A percentile compares a stretch with the other conserved stretches of the same genome.
Evolutionary conservation across 805 yeast genomes (phyloP).

Genomic region (Wickerhamomyces xylosicus): DNA sequence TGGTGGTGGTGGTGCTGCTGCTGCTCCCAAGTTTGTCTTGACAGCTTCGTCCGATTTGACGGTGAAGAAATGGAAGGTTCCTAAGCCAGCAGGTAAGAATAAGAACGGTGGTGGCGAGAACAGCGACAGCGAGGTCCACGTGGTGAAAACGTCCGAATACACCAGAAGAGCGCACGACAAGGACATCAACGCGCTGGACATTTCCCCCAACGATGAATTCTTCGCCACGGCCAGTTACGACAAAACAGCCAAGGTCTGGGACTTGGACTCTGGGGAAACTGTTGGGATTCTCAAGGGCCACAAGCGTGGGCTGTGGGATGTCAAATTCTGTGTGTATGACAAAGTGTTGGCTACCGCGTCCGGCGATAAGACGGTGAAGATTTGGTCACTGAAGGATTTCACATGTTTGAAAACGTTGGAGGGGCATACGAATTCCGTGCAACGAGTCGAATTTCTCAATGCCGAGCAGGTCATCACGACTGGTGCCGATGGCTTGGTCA

Average conservation of each 20-base stretch:
- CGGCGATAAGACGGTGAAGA: slow-evolving; percentile 83
- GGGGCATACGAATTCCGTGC: slow-evolving; percentile 90
- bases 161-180: slow-evolving; percentile 96
- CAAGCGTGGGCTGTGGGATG: slow-evolving; percentile 91
- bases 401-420: slow-evolving; percentile 76
- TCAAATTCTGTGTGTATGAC: slow-evolving; percentile 72
- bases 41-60: slow-evolving; percentile 90
- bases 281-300: slow-evolving; percentile 83
- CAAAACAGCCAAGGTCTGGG: slow-evolving; percentile 87
- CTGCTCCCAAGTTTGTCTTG: slow-evolving; percentile 54
- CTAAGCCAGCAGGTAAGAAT: slow-evolving; percentile 56
- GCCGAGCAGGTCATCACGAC: slow-evolving; percentile 57
- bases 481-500: slow-evolving; percentile 93
- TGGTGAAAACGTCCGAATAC: slow-evolving; percentile 59
- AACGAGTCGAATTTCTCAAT: slow-evolving; percentile 64
- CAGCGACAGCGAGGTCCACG: slow-evolving; percentile 22
- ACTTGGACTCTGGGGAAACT: slow-evolving; percentile 74
- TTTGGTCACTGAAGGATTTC: slow-evolving; percentile 80
- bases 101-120: no score
- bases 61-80: slow-evolving; percentile 77
- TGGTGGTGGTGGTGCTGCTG: slow-evolving; percentile 14
- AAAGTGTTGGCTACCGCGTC: slow-evolving; percentile 72
- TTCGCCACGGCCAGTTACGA: slow-evolving; percentile 95
- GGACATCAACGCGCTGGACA: slow-evolving; percentile 82
- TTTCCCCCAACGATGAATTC: slow-evolving; percentile 81